Evolutionary conservation across 495 filamentous ascomycete species (phyloP), one percentile per base, ranked within the genome.

Genomic region (Neurospora sp.): DNA sequence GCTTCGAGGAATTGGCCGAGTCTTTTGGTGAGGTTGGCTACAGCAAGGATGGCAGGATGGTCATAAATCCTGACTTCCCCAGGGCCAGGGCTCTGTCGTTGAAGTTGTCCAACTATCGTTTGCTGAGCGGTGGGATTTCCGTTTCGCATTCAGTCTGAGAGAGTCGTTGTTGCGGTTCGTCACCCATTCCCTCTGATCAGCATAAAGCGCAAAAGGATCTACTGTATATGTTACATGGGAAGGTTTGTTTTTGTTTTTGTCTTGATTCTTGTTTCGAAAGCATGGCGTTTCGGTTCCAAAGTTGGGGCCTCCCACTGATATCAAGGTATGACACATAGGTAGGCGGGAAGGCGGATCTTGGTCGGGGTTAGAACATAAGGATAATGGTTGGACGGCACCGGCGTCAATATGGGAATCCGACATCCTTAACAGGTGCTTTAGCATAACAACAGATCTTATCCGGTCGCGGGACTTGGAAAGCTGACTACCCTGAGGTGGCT

Each of bases 1-100:
- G 80, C 8, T 93, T 87, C 76, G 81, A 87, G 69, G 87, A 90
- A 73, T 84, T 90, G 31, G 77, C 84, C 12, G 89, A 91, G 18
- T 85, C 85, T 2, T 87, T 89, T 44, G 83, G 83, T 20, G 83
- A 86, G 72, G 77, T 87, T 16, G 81, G 81, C 20, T 84, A 84
- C 69, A 83, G 78, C 74, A 88, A 87, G 73, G 86, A 88, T 71
- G 86, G 86, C 4, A 82, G 84, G 22, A 75, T 86, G 72, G 80
- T 84, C 45, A 82, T 84, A 71, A 82, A 80, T 69, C 81, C 85
- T 4, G 84, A 84, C 41, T 84, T 86, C 59, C 84, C 85, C 9
- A 83, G 83, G 69, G 79, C 80, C 3, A 79, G 78, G 48, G 80
- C 83, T 16, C 75, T 82, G 16, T 87, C 85, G 69, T 78, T 87